Evolutionary conservation across 2,329 filamentous ascomycete species (phyloP).

Genomic region (Aureobasidium sp.): DNA sequence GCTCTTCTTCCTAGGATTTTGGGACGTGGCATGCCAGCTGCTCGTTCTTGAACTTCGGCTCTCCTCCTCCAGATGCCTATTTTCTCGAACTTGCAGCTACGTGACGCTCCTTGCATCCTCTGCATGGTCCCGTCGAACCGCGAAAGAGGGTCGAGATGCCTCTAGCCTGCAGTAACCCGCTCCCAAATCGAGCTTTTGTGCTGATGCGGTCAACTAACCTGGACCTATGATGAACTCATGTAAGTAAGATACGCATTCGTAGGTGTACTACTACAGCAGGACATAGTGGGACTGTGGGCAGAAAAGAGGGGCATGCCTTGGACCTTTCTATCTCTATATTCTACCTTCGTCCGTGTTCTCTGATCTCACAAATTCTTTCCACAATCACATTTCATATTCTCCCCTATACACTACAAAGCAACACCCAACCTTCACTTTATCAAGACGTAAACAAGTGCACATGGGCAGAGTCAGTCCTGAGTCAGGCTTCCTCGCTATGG

Average conservation of each 20-base stretch:
- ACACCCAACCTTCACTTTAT: not conserved
- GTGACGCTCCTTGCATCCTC: conserved; percentile 8
- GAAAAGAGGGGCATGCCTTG: conserved; percentile 12
- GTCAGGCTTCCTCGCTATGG: not conserved
- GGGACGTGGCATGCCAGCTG: conserved; percentile 2
- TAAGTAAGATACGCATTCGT: conserved; percentile 6
- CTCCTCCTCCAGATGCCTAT: conserved; percentile 11
- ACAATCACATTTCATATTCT: not conserved
- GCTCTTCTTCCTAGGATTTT: not conserved
- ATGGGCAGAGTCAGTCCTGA: conserved; percentile 2
- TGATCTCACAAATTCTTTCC: not conserved
- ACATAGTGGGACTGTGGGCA: not conserved
- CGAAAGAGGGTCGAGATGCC: conserved; percentile 2
- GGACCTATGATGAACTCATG: conserved; percentile 7
- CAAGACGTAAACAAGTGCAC: not conserved
- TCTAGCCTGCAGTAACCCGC: not conserved
- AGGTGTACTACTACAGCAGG: conserved; percentile 3
- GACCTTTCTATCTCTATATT: conserved; percentile 1
- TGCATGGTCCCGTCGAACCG: not conserved
- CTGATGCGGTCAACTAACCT: not conserved
- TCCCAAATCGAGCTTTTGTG: conserved; percentile 5
- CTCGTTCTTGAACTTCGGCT: conserved; percentile 6
- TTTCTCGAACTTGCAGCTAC: conserved; percentile 1
- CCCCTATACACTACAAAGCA: not conserved
- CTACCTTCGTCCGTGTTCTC: not conserved